Evolutionary conservation across 2,329 filamentous ascomycete genomes (phyloP), one percentile per base, ranked within the genome.

Genomic region (Aspergillus versicolor): DNA sequence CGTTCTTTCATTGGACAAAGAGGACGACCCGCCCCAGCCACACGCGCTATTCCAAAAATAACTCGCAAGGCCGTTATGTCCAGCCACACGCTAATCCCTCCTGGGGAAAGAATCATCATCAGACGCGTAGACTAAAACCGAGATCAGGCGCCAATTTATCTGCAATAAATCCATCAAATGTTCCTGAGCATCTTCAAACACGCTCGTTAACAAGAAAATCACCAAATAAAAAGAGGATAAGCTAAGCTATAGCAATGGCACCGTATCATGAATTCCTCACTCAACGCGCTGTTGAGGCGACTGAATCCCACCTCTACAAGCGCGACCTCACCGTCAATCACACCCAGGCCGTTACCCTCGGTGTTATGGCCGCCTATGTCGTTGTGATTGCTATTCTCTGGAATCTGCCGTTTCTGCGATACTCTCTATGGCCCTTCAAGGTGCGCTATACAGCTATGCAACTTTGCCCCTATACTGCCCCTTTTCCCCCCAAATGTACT

Each of bases 401-500:
- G 89, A 92, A 92, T 74, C 72, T 92, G 1, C 89, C 89, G 1
- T 91, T 90, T 71, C 75, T 92, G n/a, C 81, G 84, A 55, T 88
- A 85, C 81, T 80, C 88, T 1, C 76, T 92, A 37, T 92, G 89
- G 89, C 89, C 89, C 4, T 92, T 92, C 78, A 92, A 92, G 77
- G 87, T 89, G 70, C 62, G 70, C 59, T 32, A 24, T 41, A 6
- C 12, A 32, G 70, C 60, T 32, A 24, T 41, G 3, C 12, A 32
- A 34, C 19, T 19, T 9, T 30, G 27, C 27, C 7, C 19, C 37
- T 42, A 6, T 27, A 15, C 12, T 42, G 30, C 4, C n/a, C 3
- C 19, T 27, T 4, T 21, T 4, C 21, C 40, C 45, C 15, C 34
- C 6, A 13, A 15, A 37, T n/a, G 34, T n/a, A 15, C 34, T 37